Conservation (phyloP, 139 green algal genomes). For the Chlorella sp. region DNA sequence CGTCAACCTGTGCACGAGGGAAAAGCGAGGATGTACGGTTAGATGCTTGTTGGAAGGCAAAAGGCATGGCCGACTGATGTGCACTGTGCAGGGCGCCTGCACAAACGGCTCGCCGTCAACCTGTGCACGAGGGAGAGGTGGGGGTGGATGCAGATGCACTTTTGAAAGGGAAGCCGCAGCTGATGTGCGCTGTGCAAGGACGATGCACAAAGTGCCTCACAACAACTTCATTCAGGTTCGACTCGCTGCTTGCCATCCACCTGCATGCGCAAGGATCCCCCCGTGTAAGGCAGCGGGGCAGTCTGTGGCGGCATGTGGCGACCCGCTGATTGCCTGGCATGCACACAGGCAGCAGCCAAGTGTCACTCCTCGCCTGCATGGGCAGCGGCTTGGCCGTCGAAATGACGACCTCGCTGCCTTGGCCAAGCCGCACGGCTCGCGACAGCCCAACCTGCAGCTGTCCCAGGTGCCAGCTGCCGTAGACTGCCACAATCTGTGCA, state of each 20-base stretch:
- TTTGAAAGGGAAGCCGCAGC: not conserved
- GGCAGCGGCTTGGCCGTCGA: slow-evolving; percentile 50
- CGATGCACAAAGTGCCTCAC: too few species aligned
- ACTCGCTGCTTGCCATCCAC: too few species aligned
- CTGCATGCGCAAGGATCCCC: too few species aligned
- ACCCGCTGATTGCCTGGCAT: too few species aligned
- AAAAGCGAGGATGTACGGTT: not conserved
- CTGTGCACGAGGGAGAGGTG: too few species aligned
- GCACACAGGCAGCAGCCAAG: too few species aligned
- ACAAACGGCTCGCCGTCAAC: slow-evolving; percentile 85
- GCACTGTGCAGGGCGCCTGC: slow-evolving; percentile 49
- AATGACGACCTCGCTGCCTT: slow-evolving; percentile 58
- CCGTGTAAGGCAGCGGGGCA: too few species aligned
- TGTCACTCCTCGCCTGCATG: slow-evolving; percentile 62
- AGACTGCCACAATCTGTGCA: slow-evolving; percentile 80
- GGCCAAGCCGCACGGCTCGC: slow-evolving; percentile 64
- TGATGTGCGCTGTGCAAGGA: not conserved
- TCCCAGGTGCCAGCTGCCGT: slow-evolving; percentile 78
- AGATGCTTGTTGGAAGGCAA: too few species aligned
- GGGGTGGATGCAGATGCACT: too few species aligned
- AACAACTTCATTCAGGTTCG: not conserved
- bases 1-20: slow-evolving; percentile 62
- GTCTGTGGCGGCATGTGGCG: too few species aligned
- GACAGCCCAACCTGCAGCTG: slow-evolving; percentile 78
- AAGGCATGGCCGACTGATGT: slow-evolving; percentile 38